These are phyloP conservation scores for Aspergillus sp. DNA, from an alignment of 2,329 filamentous ascomycete species.

Conservation along the genomic window DNA sequence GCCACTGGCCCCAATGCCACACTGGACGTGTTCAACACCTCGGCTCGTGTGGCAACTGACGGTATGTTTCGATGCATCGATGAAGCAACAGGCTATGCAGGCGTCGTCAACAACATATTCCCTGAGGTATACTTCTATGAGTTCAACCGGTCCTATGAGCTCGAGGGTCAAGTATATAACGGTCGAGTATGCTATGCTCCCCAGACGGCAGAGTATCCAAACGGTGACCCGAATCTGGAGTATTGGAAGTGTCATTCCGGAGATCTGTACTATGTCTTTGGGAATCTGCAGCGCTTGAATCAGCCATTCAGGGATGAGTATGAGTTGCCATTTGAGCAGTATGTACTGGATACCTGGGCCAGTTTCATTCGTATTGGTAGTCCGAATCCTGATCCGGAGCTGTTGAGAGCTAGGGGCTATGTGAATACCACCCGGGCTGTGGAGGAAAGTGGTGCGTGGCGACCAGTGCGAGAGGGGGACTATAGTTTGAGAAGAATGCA, in stretches of 20 bases:
- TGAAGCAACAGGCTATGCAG: constrained; percentile 59
- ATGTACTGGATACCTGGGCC: constrained; percentile 28
- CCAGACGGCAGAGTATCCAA: constrained; percentile 36
- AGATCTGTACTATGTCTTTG: constrained; percentile 58
- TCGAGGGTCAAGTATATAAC: constrained; percentile 57
- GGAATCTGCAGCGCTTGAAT: constrained; percentile 43
- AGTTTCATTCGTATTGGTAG: constrained; percentile 23
- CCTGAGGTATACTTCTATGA: constrained; percentile 60
- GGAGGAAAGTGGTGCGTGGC: not conserved
- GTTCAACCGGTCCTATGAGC: constrained; percentile 56
- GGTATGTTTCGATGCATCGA: constrained; percentile 62
- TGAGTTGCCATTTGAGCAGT: constrained; percentile 27
- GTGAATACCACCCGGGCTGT: not conserved
- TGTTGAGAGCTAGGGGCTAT: not conserved
- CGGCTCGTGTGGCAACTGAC: constrained; percentile 59
- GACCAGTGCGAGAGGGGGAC: not conserved
- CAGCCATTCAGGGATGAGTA: constrained; percentile 22
- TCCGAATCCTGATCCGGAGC: constrained; percentile 17
- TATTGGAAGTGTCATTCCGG: constrained; percentile 60
- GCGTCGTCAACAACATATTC: constrained; percentile 49
- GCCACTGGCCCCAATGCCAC: constrained; percentile 53
- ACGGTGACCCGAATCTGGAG: constrained; percentile 54
- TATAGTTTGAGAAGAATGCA: not conserved
- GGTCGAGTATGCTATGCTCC: constrained; percentile 50
- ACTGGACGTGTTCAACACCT: constrained; percentile 59